These are phyloP conservation scores for Xylaria hypoxylon DNA, from an alignment of 2,329 filamentous ascomycete species.

Conservation along the genomic window DNA sequence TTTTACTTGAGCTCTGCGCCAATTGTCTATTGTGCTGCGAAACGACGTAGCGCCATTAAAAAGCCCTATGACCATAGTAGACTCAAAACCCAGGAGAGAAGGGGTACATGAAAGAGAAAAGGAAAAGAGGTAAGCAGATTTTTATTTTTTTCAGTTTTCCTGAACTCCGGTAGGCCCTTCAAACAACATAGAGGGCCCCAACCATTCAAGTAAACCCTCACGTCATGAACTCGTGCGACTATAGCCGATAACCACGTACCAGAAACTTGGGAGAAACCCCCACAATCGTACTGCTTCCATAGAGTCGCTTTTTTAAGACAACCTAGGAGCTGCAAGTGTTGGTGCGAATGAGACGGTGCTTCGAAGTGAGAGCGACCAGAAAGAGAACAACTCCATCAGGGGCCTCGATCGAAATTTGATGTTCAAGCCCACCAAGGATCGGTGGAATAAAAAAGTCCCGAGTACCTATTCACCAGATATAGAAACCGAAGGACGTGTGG, in stretches of 20 bases:
- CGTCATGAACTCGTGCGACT: constrained; percentile 29
- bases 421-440: background rate
- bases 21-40: constrained; percentile 22
- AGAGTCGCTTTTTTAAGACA: background rate
- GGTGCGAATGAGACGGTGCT: background rate
- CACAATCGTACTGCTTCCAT: constrained; percentile 6
- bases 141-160: constrained; percentile 19
- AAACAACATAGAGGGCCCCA: constrained; percentile 10
- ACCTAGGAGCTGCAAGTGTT: background rate
- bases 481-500: constrained; percentile 13
- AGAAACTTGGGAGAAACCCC: background rate
- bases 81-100: constrained; percentile 1
- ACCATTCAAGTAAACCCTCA: constrained; percentile 20
- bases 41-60: constrained; percentile 11
- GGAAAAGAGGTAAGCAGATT: constrained; percentile 1
- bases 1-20: constrained; percentile 30
- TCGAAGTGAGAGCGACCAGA: background rate
- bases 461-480: constrained; percentile 8
- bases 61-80: constrained; percentile 5
- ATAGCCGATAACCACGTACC: constrained; percentile 18
- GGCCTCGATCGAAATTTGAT: background rate
- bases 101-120: constrained; percentile 13
- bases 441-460: background rate
- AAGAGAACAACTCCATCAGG: background rate
- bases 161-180: constrained; percentile 29